Base-by-base conservation (phyloP, 2,329 filamentous ascomycete species). In the Alternaria gaisen region DNA sequence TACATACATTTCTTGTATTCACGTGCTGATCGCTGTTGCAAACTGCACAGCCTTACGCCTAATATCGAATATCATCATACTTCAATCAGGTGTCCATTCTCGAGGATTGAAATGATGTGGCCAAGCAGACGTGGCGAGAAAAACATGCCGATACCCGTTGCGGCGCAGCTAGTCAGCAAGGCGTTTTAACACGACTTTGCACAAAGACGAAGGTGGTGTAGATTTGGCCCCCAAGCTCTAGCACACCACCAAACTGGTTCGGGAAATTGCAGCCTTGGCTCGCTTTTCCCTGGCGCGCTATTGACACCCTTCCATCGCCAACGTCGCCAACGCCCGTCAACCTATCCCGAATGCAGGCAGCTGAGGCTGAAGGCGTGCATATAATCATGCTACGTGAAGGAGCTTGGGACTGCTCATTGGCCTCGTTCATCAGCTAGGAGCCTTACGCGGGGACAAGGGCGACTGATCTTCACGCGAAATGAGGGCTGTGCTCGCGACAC, bases 251-350 rank as follows among this genome's bases (percentile, higher is more conserved):
- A 52, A 52, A 24, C 56, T 16, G 41, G 22, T 26, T 24, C 16
- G n/a, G 64, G 66, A 65, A 59, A 66, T 66, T 63, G 48, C 43
- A 52, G 54, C 44, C 63, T 67, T 58, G 61, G 58, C 65, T 73
- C 72, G 72, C 71, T 64, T 58, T 30, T 38, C 66, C 72, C 64
- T 71, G 72, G 62, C 40, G 46, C 58, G 52, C 61, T 59, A 68
- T 40, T 47, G 30, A 30, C 52, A 18, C 43, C 26, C 56, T 47
- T 11, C 28, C 28, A 30, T 30, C 10, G 28, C 28, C 28, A 30
- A 50, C 52, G 36, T 57, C 41, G 50, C 61, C 30, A 46, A 54
- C 38, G 26, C 22, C 41, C 38, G 22, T 38, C 40, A 30, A 26
- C 30, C 16, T 43, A 24, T 54, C 53, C 43, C 36, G 12, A 55